A percentile compares a stretch with the other conserved stretches of the same genome.
phyloP scores from a whole-genome alignment of 139 green algal species.

The Volvox africanus region DNA sequence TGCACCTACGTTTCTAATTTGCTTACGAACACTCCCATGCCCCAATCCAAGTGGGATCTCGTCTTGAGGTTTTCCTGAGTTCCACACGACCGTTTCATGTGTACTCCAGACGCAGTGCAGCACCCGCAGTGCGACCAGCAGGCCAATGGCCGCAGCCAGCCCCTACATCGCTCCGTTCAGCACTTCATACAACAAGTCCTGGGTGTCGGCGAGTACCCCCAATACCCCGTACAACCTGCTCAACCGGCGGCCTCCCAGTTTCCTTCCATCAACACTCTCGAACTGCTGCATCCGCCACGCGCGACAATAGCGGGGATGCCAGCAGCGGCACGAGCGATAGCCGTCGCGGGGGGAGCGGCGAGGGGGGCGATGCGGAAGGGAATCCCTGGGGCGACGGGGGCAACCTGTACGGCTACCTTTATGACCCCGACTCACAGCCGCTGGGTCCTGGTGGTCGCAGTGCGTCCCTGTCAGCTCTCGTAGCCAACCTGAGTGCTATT shows the following conservation, averaged over 20 bases:
- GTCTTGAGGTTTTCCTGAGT: too few species aligned
- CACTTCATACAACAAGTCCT: too few species aligned
- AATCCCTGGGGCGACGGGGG: neutral
- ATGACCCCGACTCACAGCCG: neutral
- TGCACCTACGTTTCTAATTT: too few species aligned
- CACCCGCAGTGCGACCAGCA: too few species aligned
- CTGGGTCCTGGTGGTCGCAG: neutral
- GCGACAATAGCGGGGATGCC: neutral
- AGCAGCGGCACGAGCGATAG: neutral
- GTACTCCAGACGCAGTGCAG: too few species aligned
- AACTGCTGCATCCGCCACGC: neutral
- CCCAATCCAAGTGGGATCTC: too few species aligned
- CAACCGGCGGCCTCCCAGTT: neutral
- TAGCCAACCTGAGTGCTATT: conserved; percentile 14
- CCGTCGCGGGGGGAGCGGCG: neutral
- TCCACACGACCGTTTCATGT: too few species aligned
- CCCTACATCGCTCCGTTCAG: too few species aligned
- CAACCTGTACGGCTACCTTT: neutral
- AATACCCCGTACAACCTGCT: neutral
- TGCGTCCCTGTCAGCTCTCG: neutral
- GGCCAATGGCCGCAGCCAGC: too few species aligned
- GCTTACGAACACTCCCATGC: too few species aligned
- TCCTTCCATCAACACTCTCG: too few species aligned
- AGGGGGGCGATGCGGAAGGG: neutral
- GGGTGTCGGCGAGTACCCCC: neutral